Evolutionary conservation across 495 filamentous ascomycete species (phyloP).

Genomic region (Penicillium manginii): DNA sequence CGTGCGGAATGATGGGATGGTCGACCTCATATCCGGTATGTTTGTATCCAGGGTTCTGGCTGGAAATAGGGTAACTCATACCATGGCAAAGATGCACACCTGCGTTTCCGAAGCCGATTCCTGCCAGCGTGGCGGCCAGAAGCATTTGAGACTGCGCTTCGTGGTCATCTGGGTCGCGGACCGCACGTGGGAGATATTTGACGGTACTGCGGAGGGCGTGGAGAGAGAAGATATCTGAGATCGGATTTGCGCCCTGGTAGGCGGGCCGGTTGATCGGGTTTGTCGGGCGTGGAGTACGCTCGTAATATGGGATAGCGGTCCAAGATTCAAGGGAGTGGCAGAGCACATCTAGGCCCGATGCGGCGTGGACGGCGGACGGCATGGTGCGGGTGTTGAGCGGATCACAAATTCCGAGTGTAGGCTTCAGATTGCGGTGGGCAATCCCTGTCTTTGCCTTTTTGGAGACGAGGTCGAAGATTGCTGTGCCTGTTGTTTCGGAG

Average conservation of each 20-base stretch:
- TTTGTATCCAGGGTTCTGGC: conserved; percentile 88
- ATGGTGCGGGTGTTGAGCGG: conserved; percentile 94
- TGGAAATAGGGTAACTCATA: conserved; percentile 94
- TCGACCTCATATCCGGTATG: conserved; percentile 80
- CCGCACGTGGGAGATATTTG: conserved; percentile 87
- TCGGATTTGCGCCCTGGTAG: conserved; percentile 97
- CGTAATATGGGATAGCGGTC: conserved; percentile 93
- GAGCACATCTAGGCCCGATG: conserved; percentile 89
- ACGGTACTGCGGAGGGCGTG: conserved; percentile 78
- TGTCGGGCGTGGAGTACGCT: conserved; percentile 78
- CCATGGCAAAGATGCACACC: conserved; percentile 97
- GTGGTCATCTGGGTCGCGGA: conserved; percentile 82
- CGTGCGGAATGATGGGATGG: conserved; percentile 87
- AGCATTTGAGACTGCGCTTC: conserved; percentile 96
- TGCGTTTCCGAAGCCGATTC: conserved; percentile 96
- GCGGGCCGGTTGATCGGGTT: conserved; percentile 92
- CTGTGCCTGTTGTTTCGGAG: conserved; percentile 94
- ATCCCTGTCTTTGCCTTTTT: conserved; percentile 93
- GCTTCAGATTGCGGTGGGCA: conserved; percentile 92
- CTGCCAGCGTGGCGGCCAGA: conserved; percentile 89
- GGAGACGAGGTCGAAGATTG: conserved; percentile 92
- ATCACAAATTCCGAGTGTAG: conserved; percentile 94
- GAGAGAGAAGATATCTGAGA: conserved; percentile 93
- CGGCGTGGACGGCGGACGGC: conserved; percentile 87
- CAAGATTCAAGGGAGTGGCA: conserved; percentile 93